Conservation (phyloP, 495 filamentous ascomycete species). For the Lasiosphaeriaceae sp. region DNA sequence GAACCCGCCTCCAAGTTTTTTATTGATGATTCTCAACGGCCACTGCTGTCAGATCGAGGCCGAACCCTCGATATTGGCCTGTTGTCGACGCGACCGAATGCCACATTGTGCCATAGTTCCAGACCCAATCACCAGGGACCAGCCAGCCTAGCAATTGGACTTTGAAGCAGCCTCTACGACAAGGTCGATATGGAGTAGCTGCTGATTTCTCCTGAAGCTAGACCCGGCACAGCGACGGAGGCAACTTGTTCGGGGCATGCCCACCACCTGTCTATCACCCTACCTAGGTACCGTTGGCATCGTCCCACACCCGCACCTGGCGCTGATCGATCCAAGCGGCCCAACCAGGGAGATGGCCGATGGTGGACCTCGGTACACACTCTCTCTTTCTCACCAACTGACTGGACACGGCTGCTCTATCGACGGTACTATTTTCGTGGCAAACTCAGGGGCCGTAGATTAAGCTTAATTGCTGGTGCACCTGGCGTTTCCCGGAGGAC, state of each 20-base stretch:
- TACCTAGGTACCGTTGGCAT: not conserved
- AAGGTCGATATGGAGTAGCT: not conserved
- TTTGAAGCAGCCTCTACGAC: not conserved
- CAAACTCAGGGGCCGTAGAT: conserved; percentile 28
- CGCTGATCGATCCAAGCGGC: conserved; percentile 12
- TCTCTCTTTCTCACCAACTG: not conserved
- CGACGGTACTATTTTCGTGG: conserved; percentile 38
- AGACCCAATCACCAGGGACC: conserved; percentile 11
- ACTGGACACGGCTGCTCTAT: conserved; percentile 7
- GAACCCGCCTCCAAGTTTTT: conserved; percentile 20
- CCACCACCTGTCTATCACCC: too few species aligned
- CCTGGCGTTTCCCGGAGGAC: conserved; percentile 12
- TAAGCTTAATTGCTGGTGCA: conserved; percentile 37
- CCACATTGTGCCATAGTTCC: conserved; percentile 13
- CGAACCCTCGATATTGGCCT: conserved; percentile 12
- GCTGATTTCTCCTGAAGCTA: not conserved
- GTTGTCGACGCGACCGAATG: conserved; percentile 8
- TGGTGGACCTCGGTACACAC: not conserved
- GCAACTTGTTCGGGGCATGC: not conserved
- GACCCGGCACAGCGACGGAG: conserved; percentile 17
- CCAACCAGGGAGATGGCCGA: not conserved
- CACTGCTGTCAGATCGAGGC: conserved; percentile 18
- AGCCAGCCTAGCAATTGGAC: too few species aligned
- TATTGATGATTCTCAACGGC: conserved; percentile 4
- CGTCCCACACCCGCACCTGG: not conserved